Conservation (phyloP, 345 rosid genomes). For the Carallia pectinifolia region DNA sequence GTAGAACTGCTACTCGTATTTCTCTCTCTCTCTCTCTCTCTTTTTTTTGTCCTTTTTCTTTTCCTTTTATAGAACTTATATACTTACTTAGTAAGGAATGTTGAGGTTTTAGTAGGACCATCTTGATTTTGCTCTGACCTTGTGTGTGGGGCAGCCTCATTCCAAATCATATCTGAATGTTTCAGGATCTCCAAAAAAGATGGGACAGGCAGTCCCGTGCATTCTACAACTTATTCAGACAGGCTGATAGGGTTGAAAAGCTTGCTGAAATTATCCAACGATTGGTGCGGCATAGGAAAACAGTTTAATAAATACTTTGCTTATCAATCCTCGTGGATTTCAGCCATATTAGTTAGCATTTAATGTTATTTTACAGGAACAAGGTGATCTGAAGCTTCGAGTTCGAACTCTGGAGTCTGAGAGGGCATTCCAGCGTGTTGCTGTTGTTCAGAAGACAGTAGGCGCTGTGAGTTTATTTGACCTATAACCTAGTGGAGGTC, state of each 20-base stretch:
- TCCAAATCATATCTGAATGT: conserved; percentile 18
- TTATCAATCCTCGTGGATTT: background rate
- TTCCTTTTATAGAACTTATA: too few species aligned
- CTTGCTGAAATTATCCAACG: conserved; percentile 79
- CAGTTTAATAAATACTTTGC: background rate
- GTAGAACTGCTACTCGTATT: conserved; percentile 18
- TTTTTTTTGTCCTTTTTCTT: too few species aligned
- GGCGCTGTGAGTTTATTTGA: conserved; percentile 69
- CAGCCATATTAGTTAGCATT: background rate
- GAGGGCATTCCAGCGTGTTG: conserved; percentile 95
- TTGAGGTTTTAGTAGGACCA: conserved; percentile 22
- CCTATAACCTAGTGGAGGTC: background rate
- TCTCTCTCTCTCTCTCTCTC: too few species aligned
- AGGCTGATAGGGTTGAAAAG: conserved; percentile 92
- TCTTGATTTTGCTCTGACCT: conserved; percentile 14
- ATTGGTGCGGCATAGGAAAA: conserved; percentile 49
- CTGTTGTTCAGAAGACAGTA: conserved; percentile 83
- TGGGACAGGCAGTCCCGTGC: conserved; percentile 96
- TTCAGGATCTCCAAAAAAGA: conserved; percentile 85
- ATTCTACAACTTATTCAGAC: conserved; percentile 89
- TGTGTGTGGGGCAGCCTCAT: background rate
- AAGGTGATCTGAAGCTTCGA: conserved; percentile 96
- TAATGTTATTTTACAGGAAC: conserved; percentile 56
- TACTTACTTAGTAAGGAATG: background rate
- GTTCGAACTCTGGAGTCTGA: conserved; percentile 91